Percentiles rank a stretch among this genome's conserved stretches.
phyloP scores from a whole-genome alignment of 2,329 filamentous ascomycete species.

The Magnaporthiopsis poae region DNA sequence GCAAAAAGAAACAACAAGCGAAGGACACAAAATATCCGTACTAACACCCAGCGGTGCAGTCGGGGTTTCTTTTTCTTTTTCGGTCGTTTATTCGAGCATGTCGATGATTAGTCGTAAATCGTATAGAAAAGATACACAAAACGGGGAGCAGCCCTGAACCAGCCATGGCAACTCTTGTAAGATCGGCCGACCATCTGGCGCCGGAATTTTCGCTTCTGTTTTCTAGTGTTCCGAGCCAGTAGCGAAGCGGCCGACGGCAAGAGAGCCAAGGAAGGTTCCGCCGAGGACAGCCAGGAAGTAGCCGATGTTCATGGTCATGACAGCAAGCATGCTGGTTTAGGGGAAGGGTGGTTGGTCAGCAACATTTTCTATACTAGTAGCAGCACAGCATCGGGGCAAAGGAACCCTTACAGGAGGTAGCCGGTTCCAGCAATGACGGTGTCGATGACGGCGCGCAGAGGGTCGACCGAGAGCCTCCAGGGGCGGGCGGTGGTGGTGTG shows the following conservation, averaged over 20 bases:
- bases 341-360: neutral
- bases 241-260: conserved; percentile 64
- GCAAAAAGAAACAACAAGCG: neutral
- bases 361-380: no score
- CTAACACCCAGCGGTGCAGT: neutral
- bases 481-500: conserved; percentile 46
- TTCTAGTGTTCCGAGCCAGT: conserved; percentile 38
- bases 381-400: neutral
- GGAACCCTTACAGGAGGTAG: conserved; percentile 64
- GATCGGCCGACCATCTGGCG: neutral
- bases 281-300: conserved; percentile 68
- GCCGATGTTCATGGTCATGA: conserved; percentile 76
- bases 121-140: neutral
- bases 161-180: conserved; percentile 4
- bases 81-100: no score
- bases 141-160: conserved; percentile 2
- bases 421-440: conserved; percentile 65
- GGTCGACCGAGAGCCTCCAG: conserved; percentile 73
- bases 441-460: conserved; percentile 61
- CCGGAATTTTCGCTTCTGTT: no score
- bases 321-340: conserved; percentile 66
- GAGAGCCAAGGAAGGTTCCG: conserved; percentile 75
- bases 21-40: neutral
- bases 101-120: neutral
- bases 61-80: neutral